Evolutionary conservation across 2,329 filamentous ascomycete genomes (phyloP).

Genomic region (Penicillium sp.): DNA sequence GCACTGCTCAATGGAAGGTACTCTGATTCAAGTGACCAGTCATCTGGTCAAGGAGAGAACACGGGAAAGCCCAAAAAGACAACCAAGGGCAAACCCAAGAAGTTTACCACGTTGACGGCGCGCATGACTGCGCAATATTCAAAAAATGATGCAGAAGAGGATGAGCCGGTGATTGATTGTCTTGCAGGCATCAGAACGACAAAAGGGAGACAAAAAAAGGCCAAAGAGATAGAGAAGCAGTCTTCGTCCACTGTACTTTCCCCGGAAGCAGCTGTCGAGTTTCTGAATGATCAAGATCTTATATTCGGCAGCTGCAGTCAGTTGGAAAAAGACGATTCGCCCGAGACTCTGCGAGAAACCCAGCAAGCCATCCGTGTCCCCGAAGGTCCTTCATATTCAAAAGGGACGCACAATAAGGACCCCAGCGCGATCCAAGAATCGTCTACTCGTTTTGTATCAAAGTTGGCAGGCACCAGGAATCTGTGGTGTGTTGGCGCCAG

Average conservation of each 20-base stretch:
- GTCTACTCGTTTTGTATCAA: constrained; percentile 15
- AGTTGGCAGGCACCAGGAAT: constrained; percentile 31
- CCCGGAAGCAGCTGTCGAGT: constrained; percentile 57
- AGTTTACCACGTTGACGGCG: constrained; percentile 67
- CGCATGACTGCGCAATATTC: constrained; percentile 64
- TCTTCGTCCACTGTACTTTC: constrained; percentile 56
- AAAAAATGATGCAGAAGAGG: constrained; percentile 26
- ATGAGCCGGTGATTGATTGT: constrained; percentile 8
- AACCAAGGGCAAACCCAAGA: constrained; percentile 55
- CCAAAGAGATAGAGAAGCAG: constrained; percentile 20
- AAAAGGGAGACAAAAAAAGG: constrained; percentile 20
- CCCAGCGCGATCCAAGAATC: background rate
- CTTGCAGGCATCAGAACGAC: constrained; percentile 9
- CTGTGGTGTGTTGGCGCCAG: constrained; percentile 66
- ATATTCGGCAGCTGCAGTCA: constrained; percentile 83
- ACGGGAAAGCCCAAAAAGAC: constrained; percentile 16
- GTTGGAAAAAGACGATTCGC: constrained; percentile 63
- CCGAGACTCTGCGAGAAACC: constrained; percentile 42
- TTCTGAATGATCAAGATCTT: constrained; percentile 63
- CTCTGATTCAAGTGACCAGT: constrained; percentile 6
- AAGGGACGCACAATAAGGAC: background rate
- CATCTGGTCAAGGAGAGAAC: constrained; percentile 10
- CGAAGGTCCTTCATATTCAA: constrained; percentile 16
- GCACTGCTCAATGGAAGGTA: constrained; percentile 7
- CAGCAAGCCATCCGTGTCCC: constrained; percentile 28